A percentile compares a stretch with the other conserved stretches of the same genome.
phyloP scores from a whole-genome alignment of 2,329 filamentous ascomycete species.

The Lasiodiplodia sp. region DNA sequence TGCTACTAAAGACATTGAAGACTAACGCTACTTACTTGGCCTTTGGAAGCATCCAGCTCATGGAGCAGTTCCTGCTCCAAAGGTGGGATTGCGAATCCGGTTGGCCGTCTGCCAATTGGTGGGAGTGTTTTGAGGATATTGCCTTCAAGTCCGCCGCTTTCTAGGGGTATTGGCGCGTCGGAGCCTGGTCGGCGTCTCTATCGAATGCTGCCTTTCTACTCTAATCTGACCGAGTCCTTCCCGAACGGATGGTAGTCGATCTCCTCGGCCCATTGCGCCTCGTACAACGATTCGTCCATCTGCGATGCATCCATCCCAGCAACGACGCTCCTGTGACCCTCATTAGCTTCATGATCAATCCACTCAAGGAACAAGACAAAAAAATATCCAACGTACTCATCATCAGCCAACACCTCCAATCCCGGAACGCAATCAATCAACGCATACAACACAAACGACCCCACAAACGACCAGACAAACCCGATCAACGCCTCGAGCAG shows the following conservation, averaged over 20 bases:
- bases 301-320: conserved; percentile 59
- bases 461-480: conserved; percentile 60
- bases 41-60: conserved; percentile 8
- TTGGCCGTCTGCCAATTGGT: background rate
- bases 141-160: background rate
- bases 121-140: background rate
- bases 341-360: conserved; percentile 29
- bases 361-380: background rate
- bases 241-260: conserved; percentile 47
- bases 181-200: background rate
- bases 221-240: conserved; percentile 32
- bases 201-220: background rate
- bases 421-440: conserved; percentile 62
- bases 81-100: background rate
- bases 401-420: conserved; percentile 59
- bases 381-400: conserved; percentile 54
- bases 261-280: conserved; percentile 47
- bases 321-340: conserved; percentile 51
- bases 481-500: conserved; percentile 60
- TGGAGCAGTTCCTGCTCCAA: background rate
- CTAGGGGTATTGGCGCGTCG: background rate
- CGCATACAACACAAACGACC: conserved; percentile 58
- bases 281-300: conserved; percentile 53
- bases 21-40: background rate
- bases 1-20: background rate